phyloP scores from a whole-genome alignment of 148 eudicot species.

The Euryodendron excelsum region DNA sequence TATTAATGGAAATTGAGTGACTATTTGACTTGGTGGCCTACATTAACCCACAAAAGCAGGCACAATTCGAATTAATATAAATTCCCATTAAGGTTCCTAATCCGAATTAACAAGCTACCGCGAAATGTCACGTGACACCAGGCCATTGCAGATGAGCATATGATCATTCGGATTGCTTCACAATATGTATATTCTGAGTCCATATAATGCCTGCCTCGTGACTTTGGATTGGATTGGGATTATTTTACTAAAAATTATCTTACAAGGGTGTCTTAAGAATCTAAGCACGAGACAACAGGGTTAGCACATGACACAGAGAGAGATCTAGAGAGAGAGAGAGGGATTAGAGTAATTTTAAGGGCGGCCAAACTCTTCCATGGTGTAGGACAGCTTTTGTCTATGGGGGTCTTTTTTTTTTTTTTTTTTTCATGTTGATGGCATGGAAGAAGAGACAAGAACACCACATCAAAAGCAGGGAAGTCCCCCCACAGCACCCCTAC shows the following conservation, averaged over 20 bases:
- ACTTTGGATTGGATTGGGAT: conserved; percentile 16
- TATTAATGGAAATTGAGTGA: background rate
- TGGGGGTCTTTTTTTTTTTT: background rate
- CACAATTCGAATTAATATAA: background rate
- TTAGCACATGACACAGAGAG: conserved; percentile 25
- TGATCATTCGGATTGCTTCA: conserved; percentile 20
- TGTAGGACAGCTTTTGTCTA: conserved; percentile 8
- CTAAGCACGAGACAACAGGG: conserved; percentile 24
- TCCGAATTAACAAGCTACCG: conserved; percentile 16
- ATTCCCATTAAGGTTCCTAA: background rate
- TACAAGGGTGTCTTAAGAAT: conserved; percentile 33
- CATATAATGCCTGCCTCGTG: conserved; percentile 35
- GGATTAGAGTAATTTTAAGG: background rate
- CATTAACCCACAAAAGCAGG: background rate
- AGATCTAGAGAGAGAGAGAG: conserved; percentile 10
- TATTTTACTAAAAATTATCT: conserved; percentile 21
- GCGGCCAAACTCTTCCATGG: background rate
- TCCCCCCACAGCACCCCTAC: conserved; percentile 2
- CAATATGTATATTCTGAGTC: conserved; percentile 14
- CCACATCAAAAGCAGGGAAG: conserved; percentile 18
- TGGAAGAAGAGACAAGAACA: conserved; percentile 19
- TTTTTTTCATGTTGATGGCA: background rate
- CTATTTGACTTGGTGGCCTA: background rate
- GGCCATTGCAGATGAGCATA: conserved; percentile 13
- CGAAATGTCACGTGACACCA: conserved; percentile 39